phyloP scores from a whole-genome alignment of 306 rosid genomes.

The Mimosa bimucronata region DNA sequence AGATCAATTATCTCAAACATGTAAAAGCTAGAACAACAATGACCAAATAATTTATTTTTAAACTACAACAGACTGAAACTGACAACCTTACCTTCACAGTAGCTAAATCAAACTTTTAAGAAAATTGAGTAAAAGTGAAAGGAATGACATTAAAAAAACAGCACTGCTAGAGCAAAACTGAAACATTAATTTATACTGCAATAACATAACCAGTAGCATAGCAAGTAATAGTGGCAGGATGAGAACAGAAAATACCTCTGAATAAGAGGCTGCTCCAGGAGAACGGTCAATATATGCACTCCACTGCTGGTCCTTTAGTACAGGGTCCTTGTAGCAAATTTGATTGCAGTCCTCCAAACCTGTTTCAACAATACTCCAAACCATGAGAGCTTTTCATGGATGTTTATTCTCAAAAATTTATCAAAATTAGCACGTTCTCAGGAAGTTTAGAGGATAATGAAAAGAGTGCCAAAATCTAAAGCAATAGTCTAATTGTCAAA shows the following conservation, averaged over 20 bases:
- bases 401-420: neutral
- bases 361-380: slow-evolving; percentile 33
- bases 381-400: neutral
- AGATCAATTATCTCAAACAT: neutral
- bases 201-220: neutral
- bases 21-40: neutral
- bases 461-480: neutral
- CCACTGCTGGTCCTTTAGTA: slow-evolving; percentile 86
- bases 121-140: neutral
- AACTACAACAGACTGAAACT: neutral
- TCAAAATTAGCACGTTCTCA: neutral
- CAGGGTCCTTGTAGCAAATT: slow-evolving; percentile 94
- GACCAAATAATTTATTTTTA: neutral
- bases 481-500: neutral
- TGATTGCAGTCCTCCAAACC: slow-evolving; percentile 85
- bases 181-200: neutral
- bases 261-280: slow-evolving; percentile 76
- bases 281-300: slow-evolving; percentile 96
- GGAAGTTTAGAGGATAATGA: neutral
- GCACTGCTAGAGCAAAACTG: slow-evolving; percentile 1
- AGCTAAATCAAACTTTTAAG: slow-evolving; percentile 9
- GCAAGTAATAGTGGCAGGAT: slow-evolving; percentile 1
- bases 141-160: neutral
- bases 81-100: slow-evolving; percentile 19
- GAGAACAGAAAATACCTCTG: slow-evolving; percentile 57